Evolutionary conservation across 345 rosid genomes (phyloP).

Genomic region (Salix koriyanagi): DNA sequence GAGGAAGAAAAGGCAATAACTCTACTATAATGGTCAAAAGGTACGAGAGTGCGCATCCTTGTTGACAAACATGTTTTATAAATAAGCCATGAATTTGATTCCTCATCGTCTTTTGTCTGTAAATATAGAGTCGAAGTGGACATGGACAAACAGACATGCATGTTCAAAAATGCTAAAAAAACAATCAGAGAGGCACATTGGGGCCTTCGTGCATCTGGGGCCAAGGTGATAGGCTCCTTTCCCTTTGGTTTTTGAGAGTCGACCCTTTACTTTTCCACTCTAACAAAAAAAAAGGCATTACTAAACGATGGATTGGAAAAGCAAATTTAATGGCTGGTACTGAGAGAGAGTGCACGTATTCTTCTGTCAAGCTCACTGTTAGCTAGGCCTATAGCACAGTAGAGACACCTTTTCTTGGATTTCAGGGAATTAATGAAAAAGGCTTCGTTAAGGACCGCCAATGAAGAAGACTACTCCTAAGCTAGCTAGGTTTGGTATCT

Average conservation of each 20-base stretch:
- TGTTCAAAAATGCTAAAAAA: not conserved
- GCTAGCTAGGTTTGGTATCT: not conserved
- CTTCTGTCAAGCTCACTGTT: not conserved
- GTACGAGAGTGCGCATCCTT: conserved; percentile 2
- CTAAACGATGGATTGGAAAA: conserved; percentile 10
- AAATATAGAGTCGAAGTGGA: conserved; percentile 1
- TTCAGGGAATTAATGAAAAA: not conserved
- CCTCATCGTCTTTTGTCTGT: conserved; percentile 16
- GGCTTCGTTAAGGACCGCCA: not conserved
- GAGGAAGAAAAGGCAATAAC: not conserved
- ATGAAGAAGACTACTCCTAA: not conserved
- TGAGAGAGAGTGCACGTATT: conserved; percentile 25
- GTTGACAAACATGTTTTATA: conserved; percentile 23
- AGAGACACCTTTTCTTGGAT: not conserved
- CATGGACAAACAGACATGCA: conserved; percentile 1
- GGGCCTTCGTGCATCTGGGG: not conserved
- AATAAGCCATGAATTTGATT: conserved; percentile 28
- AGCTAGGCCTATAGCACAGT: not conserved
- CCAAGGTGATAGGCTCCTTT: not conserved
- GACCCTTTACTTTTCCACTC: conserved; percentile 12
- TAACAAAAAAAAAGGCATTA: not conserved
- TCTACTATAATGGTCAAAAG: conserved; percentile 24
- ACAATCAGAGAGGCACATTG: not conserved
- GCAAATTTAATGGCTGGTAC: conserved; percentile 35
- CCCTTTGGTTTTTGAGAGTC: conserved; percentile 2